Evolutionary conservation across 1,139 yeast species (phyloP).

Genomic region (Ogataea hybrid): DNA sequence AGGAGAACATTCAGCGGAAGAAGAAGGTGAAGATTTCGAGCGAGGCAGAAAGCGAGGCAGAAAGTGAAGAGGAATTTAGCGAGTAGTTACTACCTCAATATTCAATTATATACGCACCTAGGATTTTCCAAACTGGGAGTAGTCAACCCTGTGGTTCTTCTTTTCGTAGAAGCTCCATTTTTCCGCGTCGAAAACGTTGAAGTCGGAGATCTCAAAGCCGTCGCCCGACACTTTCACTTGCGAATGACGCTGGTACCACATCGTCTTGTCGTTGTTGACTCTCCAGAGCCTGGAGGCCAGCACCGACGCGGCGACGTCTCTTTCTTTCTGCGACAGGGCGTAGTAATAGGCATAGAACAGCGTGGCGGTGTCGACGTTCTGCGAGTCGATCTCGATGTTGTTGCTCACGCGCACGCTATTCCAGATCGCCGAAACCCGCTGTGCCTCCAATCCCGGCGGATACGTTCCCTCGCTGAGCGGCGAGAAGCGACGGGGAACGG

Average conservation of each 20-base stretch:
- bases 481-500: constrained; percentile 42
- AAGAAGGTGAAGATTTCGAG: constrained; percentile 60
- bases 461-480: constrained; percentile 27
- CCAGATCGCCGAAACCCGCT: constrained; percentile 41
- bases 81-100: not conserved
- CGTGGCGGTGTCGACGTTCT: constrained; percentile 43
- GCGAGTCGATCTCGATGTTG: constrained; percentile 33
- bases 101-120: constrained; percentile 4
- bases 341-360: constrained; percentile 61
- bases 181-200: constrained; percentile 39
- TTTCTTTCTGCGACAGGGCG: constrained; percentile 52
- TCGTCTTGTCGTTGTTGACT: constrained; percentile 30
- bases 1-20: constrained; percentile 72
- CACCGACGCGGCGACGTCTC: constrained; percentile 32
- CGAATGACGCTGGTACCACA: constrained; percentile 41
- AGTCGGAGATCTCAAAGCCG: constrained; percentile 39
- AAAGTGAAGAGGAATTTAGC: constrained; percentile 7
- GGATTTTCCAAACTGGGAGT: constrained; percentile 16
- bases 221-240: constrained; percentile 36
- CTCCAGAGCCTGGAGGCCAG: constrained; percentile 37
- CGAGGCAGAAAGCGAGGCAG: constrained; percentile 20
- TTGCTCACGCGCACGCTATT: constrained; percentile 43
- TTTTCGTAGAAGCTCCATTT: constrained; percentile 37
- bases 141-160: constrained; percentile 27
- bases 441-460: constrained; percentile 34